phyloP scores from a whole-genome alignment of 345 rosid species.

The Eucalyptus curtisii region DNA sequence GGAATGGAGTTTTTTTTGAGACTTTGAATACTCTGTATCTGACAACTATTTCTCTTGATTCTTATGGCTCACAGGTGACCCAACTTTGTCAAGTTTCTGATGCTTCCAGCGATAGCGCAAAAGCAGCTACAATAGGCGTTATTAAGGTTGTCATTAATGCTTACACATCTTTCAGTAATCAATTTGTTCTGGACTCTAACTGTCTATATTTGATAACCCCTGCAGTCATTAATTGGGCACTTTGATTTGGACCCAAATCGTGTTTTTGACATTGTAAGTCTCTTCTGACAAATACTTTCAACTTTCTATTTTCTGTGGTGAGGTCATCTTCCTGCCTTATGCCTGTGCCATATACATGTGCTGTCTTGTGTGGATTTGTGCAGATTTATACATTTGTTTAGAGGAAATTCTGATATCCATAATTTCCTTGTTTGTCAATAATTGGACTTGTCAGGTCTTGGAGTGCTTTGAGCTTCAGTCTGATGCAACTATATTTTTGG shows the following conservation, averaged over 20 bases:
- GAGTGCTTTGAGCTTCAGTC: constrained; percentile 95
- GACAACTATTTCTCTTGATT: background rate
- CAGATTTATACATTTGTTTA: background rate
- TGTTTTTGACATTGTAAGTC: constrained; percentile 97
- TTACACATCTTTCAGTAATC: background rate
- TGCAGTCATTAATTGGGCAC: constrained; percentile 98
- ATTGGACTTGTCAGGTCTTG: constrained; percentile 50
- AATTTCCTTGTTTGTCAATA: background rate
- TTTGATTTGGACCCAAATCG: constrained; percentile 99
- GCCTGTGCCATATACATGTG: background rate
- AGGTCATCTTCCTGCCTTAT: background rate
- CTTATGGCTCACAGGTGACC: constrained; percentile 46
- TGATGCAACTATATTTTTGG: constrained; percentile 52
- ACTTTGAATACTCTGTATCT: background rate
- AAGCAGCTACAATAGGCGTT: constrained; percentile 80
- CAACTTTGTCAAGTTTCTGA: constrained; percentile 77
- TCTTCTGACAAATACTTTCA: background rate
- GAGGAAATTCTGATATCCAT: background rate
- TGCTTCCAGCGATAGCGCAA: constrained; percentile 47
- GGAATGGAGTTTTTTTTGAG: background rate
- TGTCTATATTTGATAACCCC: background rate
- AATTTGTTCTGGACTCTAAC: constrained; percentile 1
- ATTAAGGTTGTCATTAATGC: constrained; percentile 54
- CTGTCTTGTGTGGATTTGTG: background rate
- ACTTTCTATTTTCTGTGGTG: background rate